A percentile compares a stretch with the other conserved stretches of the same genome.
phyloP scores from a whole-genome alignment of 305 asterid genomes.

The Rubia occidens region DNA sequence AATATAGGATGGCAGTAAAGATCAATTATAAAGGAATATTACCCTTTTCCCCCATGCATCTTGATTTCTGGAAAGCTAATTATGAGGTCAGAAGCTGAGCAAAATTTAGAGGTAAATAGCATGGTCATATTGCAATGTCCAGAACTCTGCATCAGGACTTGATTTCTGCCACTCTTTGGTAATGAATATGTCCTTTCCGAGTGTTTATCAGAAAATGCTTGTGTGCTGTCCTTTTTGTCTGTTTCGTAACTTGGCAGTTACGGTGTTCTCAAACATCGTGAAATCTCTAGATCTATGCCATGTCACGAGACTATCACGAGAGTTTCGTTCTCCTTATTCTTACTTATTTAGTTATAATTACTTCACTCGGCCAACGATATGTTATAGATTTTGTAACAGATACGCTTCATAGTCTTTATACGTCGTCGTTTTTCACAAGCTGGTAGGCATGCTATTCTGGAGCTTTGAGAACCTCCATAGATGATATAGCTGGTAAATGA shows the following conservation, averaged over 20 bases:
- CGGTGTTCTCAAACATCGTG: neutral
- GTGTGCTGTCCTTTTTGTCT: neutral
- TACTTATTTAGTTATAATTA: neutral
- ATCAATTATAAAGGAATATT: neutral
- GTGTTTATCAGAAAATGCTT: neutral
- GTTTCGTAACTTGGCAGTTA: neutral
- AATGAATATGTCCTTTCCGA: neutral
- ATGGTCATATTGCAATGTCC: neutral
- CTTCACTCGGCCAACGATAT: neutral
- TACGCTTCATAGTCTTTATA: neutral
- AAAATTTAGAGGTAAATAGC: neutral
- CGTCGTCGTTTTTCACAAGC: neutral
- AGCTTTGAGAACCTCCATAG: neutral
- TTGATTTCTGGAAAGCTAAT: neutral
- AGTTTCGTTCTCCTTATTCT: neutral
- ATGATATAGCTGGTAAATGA: neutral
- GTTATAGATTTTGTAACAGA: neutral
- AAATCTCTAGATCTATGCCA: neutral
- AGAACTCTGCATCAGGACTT: neutral
- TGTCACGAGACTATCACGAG: neutral
- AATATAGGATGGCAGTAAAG: neutral
- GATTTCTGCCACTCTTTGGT: neutral
- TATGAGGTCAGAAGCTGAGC: neutral
- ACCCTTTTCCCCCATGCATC: neutral
- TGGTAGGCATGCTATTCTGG: conserved; percentile 2